Conservation (phyloP, 2,329 filamentous ascomycete genomes). For the Sphaerulina populicola region DNA sequence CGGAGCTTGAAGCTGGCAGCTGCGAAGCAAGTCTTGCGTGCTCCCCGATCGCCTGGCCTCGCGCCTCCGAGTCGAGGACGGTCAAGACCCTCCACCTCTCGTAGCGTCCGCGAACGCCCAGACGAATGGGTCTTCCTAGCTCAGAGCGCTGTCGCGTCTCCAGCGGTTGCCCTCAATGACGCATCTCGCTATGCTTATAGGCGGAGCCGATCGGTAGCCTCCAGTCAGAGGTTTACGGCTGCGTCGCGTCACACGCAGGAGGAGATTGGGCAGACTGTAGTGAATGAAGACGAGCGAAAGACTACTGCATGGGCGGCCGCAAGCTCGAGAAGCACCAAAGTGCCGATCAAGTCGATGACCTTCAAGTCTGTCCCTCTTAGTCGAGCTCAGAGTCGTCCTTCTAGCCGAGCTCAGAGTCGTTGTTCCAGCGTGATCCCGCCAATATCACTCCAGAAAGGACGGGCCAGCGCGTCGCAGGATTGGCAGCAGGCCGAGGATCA, state of each 20-base stretch:
- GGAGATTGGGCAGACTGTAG: background rate
- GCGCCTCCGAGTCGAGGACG: background rate
- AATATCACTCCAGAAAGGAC: background rate
- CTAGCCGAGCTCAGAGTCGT: slow-evolving; percentile 1
- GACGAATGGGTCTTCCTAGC: background rate
- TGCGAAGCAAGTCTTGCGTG: slow-evolving; percentile 3
- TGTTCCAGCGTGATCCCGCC: background rate
- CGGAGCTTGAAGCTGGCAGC: slow-evolving; percentile 4
- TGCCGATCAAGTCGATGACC: slow-evolving; percentile 3
- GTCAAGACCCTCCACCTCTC: background rate
- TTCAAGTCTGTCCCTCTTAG: background rate
- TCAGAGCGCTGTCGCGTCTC: background rate
- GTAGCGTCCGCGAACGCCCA: background rate
- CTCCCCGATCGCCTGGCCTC: background rate
- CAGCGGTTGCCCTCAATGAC: background rate
- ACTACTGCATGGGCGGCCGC: slow-evolving; percentile 4
- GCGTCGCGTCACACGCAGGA: background rate
- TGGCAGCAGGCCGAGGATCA: background rate
- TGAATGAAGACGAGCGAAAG: background rate
- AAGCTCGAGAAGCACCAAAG: slow-evolving; percentile 5
- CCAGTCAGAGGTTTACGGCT: background rate
- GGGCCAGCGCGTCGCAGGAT: background rate
- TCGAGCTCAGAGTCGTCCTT: background rate
- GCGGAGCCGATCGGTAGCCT: background rate
- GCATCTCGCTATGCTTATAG: background rate